Evolutionary conservation across 2,329 filamentous ascomycete species (phyloP), one percentile per base, ranked within the genome.

Genomic region (Westerdykella ornata): DNA sequence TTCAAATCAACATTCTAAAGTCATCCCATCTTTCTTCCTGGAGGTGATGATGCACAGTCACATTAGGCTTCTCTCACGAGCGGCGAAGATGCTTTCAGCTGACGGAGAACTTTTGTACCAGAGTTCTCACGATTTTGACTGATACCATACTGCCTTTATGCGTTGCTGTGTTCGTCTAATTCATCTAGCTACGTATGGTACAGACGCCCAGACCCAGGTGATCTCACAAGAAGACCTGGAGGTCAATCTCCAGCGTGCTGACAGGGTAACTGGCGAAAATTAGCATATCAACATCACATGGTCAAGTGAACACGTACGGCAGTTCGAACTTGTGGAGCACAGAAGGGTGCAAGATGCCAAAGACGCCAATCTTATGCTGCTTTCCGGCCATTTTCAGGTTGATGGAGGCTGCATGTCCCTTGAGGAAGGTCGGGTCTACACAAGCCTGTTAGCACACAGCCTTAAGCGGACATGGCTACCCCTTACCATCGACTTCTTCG

Each of bases 311-410:
- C 35, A 66, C 75, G 60, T 68, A 88, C 77, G 80, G 87, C 61
- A 96, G 74, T 57, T 94, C 89, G 68, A 92, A 96, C 59, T 94
- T 92, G 65, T 95, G 88, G 59, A 97, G 72, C 51, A 97, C 92
- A 5, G 81, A 84, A 33, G 92, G 94, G 68, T 98, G 90, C 62
- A 98, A 69, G 53, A 98, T 90, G 57, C 92, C 92, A 62, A 98
- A 92, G 65, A 86, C 81, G 58, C 92, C 92, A 57, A 98, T 85
- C 39, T 82, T 77, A 46, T 77, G 72, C 49, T 84, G 77, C 72
- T 88, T 85, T 44, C 85, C 87, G 28, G 70, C 78, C 20, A 90
- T 68, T 39, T 85, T 80, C 46, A 94, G 72, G 65, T 85, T 84
- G 47, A 98, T 83, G 36, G 86, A 82, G 8, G 92, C 92, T 13